A percentile compares a stretch with the other conserved stretches of the same genome.
phyloP scores from a whole-genome alignment of 805 yeast genomes.

The Yamadazyma philogaea region DNA sequence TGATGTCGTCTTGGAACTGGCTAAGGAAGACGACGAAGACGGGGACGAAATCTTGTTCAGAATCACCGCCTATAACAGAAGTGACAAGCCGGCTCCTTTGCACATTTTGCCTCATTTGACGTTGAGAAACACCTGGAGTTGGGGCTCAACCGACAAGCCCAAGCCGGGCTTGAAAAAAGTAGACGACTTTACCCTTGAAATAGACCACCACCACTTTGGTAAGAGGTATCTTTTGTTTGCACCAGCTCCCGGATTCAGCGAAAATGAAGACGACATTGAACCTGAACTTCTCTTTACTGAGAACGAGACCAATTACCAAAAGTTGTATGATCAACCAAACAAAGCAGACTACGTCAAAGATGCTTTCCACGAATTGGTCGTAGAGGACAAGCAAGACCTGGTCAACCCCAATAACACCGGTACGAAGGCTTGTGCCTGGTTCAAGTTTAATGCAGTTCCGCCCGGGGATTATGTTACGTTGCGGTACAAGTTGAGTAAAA shows the following conservation, averaged over 20 bases:
- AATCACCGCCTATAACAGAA: constrained; percentile 83
- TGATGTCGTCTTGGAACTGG: constrained; percentile 87
- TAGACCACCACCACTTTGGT: constrained; percentile 71
- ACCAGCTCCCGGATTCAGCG: constrained; percentile 76
- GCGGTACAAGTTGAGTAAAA: constrained; percentile 64
- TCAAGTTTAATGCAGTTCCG: constrained; percentile 74
- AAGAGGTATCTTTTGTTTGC: constrained; percentile 64
- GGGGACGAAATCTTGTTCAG: constrained; percentile 79
- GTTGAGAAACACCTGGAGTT: constrained; percentile 90
- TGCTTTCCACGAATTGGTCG: constrained; percentile 83
- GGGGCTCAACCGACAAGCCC: constrained; percentile 60
- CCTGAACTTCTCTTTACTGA: constrained; percentile 82
- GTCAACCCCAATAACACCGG: constrained; percentile 72
- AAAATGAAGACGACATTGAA: constrained; percentile 60
- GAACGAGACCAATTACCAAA: constrained; percentile 75
- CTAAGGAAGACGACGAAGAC: constrained; percentile 77
- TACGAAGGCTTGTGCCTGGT: constrained; percentile 85
- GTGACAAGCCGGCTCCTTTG: constrained; percentile 80
- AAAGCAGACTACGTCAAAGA: constrained; percentile 66
- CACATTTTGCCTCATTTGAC: constrained; percentile 82
- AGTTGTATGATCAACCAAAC: constrained; percentile 63
- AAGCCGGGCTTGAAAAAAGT: constrained; percentile 49
- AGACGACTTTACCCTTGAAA: constrained; percentile 47
- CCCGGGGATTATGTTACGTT: constrained; percentile 85
- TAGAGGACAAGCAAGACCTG: constrained; percentile 55